These are phyloP conservation scores for Cocos nucifera DNA, from an alignment of 176 grass and related monocot species.

Conservation along the genomic window DNA sequence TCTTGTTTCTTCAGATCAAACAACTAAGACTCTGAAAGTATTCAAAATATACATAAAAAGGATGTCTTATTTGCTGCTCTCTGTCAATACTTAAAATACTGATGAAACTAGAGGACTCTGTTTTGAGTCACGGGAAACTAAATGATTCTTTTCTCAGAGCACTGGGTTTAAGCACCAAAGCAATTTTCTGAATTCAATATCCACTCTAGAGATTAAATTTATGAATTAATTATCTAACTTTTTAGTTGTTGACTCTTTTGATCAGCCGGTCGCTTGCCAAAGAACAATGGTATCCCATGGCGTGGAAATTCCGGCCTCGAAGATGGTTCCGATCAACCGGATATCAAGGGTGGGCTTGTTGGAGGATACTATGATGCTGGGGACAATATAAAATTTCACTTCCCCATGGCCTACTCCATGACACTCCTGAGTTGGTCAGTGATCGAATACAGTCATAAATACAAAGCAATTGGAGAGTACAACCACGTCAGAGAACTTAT, in stretches of 20 bases:
- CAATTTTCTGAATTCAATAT: too few relatives aligned
- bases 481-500: slow-evolving; percentile 84
- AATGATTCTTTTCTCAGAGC: too few relatives aligned
- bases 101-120: too few relatives aligned
- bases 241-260: neutral
- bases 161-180: too few relatives aligned
- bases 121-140: too few relatives aligned
- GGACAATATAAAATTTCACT: slow-evolving; percentile 99
- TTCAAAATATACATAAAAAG: too few relatives aligned
- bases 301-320: slow-evolving; percentile 56
- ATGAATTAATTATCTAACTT: neutral
- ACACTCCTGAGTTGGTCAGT: slow-evolving; percentile 94
- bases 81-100: too few relatives aligned
- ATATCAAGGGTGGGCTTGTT: slow-evolving; percentile 74
- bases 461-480: slow-evolving; percentile 89
- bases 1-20: too few relatives aligned
- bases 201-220: too few relatives aligned
- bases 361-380: slow-evolving; percentile 96
- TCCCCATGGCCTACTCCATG: slow-evolving; percentile 97
- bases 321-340: slow-evolving; percentile 40
- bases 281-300: slow-evolving; percentile 85
- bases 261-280: slow-evolving; percentile 72
- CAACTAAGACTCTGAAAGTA: too few relatives aligned
- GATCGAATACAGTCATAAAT: slow-evolving; percentile 75
- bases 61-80: too few relatives aligned